Conservation (phyloP, 2,329 filamentous ascomycete genomes). For the Acephala macrosclerotiorum region DNA sequence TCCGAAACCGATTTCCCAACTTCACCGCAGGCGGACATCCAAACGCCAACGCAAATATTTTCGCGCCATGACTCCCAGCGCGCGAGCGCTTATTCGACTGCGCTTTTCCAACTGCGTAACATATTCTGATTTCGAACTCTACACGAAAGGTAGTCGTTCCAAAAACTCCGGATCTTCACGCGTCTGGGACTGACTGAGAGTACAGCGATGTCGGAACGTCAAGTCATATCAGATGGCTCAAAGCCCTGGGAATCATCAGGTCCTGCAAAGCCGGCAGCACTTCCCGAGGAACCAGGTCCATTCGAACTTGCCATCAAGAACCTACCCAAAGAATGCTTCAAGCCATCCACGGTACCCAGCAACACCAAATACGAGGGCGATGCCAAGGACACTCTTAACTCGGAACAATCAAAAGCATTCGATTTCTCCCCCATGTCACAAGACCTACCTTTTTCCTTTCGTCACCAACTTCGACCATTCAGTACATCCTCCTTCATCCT, state of each 20-base stretch:
- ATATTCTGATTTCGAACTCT: background rate
- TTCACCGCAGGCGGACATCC: background rate
- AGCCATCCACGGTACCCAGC: background rate
- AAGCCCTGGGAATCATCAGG: background rate
- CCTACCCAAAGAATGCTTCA: background rate
- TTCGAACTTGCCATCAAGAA: conserved; percentile 6
- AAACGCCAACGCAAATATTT: background rate
- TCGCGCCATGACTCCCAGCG: background rate
- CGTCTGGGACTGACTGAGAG: background rate
- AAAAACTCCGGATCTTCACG: background rate
- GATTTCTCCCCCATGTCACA: background rate
- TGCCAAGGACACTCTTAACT: background rate
- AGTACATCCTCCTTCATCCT: background rate
- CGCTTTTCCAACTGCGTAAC: no score
- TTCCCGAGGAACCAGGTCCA: background rate
- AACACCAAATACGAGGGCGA: background rate
- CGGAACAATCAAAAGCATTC: background rate
- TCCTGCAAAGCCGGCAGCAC: background rate
- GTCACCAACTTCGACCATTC: background rate
- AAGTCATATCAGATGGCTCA: background rate
- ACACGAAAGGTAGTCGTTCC: background rate
- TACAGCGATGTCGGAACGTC: background rate
- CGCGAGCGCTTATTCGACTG: no score
- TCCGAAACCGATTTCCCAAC: background rate
- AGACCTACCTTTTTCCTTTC: no score